These are phyloP conservation scores for Leucosporidium yakuticum DNA, from an alignment of 768 basidiomycete genomes.

Conservation along the genomic window DNA sequence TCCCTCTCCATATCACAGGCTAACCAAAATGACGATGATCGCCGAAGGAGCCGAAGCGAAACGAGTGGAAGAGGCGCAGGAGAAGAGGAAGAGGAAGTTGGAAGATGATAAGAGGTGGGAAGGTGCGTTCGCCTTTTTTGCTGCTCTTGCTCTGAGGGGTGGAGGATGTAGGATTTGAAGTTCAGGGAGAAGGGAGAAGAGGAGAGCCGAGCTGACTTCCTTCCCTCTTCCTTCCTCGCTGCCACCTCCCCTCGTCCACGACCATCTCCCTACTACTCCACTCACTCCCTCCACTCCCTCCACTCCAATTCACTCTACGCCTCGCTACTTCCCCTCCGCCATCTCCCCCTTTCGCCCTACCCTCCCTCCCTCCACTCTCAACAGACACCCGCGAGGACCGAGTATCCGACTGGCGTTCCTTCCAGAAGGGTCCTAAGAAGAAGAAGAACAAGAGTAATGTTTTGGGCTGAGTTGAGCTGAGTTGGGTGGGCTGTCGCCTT, in stretches of 20 bases:
- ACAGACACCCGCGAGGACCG: constrained; percentile 36
- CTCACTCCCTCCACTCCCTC: background rate
- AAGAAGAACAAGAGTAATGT: constrained; percentile 31
- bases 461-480: constrained; percentile 21
- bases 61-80: constrained; percentile 81
- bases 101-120: constrained; percentile 88
- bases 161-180: background rate
- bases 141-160: background rate
- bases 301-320: too few species aligned
- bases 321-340: too few species aligned
- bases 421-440: constrained; percentile 33
- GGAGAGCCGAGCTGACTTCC: background rate
- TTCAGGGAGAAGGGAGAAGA: background rate
- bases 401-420: constrained; percentile 36
- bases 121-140: constrained; percentile 51
- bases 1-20: constrained; percentile 11
- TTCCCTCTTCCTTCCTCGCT: background rate
- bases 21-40: constrained; percentile 39
- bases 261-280: background rate
- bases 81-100: constrained; percentile 70
- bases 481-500: background rate
- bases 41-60: constrained; percentile 71
- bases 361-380: too few species aligned
- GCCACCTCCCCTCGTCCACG: background rate
- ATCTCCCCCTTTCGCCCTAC: too few species aligned